Percentiles rank a stretch among this genome's conserved stretches.
Evolutionary conservation across 106 monocot genomes (phyloP).

Genomic region (Posidonia australis): DNA sequence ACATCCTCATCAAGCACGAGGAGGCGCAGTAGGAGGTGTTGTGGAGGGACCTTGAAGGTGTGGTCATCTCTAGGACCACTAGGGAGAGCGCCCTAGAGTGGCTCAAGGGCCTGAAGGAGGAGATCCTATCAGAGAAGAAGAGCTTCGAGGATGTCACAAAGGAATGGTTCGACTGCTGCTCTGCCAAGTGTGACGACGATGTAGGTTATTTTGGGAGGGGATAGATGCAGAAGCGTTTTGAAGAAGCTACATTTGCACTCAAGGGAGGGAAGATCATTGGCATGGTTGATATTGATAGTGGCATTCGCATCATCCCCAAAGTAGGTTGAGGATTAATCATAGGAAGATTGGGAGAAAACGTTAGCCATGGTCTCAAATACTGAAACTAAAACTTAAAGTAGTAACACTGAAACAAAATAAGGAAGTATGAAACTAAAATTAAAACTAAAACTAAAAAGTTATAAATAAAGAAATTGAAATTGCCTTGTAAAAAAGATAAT

Average conservation of each 20-base stretch:
- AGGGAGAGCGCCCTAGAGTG: constrained; percentile 38
- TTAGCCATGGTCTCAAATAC: too few species aligned
- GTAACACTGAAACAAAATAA: too few species aligned
- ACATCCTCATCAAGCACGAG: constrained; percentile 92
- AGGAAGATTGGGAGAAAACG: too few species aligned
- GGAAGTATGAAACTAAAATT: too few species aligned
- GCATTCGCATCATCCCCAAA: constrained; percentile 4
- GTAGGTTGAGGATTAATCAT: neutral
- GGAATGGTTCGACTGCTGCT: constrained; percentile 64
- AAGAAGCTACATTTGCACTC: constrained; percentile 5
- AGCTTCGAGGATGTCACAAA: constrained; percentile 60
- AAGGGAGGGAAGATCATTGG: constrained; percentile 1
- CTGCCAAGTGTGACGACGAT: constrained; percentile 94
- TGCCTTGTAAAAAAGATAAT: too few species aligned
- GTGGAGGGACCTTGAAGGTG: constrained; percentile 85
- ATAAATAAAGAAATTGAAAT: too few species aligned
- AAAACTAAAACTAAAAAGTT: too few species aligned
- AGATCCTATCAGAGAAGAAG: constrained; percentile 43
- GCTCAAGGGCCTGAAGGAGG: constrained; percentile 34
- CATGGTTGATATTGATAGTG: constrained; percentile 5
- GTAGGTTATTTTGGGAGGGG: constrained; percentile 37
- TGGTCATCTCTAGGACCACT: constrained; percentile 45
- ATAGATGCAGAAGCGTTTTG: constrained; percentile 8
- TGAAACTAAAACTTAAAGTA: too few species aligned
- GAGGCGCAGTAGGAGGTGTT: constrained; percentile 77